These are phyloP conservation scores for Gonapodya sp. DNA, from an alignment of 192 early-diverging fungal genomes.

Conservation along the genomic window DNA sequence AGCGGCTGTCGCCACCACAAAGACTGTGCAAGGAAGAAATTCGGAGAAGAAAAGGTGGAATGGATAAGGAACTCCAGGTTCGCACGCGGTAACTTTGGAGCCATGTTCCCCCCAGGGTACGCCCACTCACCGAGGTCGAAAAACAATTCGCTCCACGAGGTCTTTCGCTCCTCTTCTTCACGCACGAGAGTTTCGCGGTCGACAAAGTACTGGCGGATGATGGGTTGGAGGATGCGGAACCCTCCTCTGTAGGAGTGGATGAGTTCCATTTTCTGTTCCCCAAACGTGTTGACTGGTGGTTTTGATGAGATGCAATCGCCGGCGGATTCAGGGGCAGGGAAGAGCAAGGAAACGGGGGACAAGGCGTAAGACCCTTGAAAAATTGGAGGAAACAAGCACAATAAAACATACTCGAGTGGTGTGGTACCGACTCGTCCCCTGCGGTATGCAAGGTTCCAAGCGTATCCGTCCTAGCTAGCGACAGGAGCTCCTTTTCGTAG, in stretches of 20 bases:
- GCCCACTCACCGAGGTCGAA: conserved; percentile 8
- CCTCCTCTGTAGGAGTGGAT: not conserved
- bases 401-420: no score
- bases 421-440: not conserved
- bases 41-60: no score
- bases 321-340: no score
- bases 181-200: not conserved
- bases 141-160: not conserved
- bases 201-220: not conserved
- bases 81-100: no score
- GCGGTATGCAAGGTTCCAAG: not conserved
- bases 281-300: not conserved
- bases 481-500: not conserved
- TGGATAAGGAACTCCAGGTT: no score
- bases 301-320: no score
- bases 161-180: conserved; percentile 7
- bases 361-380: no score
- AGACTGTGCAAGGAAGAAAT: not conserved
- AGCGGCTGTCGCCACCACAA: not conserved
- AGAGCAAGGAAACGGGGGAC: no score
- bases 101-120: no score
- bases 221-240: not conserved
- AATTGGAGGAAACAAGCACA: no score
- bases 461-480: not conserved
- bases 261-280: not conserved